Evolutionary conservation across 2,329 filamentous ascomycete species (phyloP).

Genomic region (Hypoxylon sp.): DNA sequence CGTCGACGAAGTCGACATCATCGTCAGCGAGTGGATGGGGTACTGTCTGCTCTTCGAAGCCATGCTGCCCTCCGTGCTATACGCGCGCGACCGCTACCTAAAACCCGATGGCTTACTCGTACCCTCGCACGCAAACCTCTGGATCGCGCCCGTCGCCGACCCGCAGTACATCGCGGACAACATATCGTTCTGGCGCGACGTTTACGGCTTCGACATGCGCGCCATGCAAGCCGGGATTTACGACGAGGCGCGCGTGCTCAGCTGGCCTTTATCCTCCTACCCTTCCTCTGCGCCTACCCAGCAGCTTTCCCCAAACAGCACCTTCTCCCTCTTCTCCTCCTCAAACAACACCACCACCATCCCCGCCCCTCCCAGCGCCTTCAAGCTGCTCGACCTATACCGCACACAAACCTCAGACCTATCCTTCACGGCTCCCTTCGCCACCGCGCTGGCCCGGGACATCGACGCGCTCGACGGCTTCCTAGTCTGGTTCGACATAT

Average conservation of each 20-base stretch:
- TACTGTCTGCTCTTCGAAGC: conserved; percentile 94
- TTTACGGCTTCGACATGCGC: conserved; percentile 96
- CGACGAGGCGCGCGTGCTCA: conserved; percentile 86
- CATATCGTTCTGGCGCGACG: conserved; percentile 88
- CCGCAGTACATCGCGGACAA: conserved; percentile 82
- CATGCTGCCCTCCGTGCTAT: conserved; percentile 94
- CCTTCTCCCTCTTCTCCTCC: conserved; percentile 8
- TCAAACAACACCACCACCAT: conserved; percentile 75
- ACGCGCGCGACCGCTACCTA: conserved; percentile 89
- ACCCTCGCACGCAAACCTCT: conserved; percentile 86
- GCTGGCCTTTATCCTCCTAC: conserved; percentile 63
- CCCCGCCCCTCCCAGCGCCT: conserved; percentile 73
- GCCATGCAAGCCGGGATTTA: conserved; percentile 88
- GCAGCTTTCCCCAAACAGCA: not conserved
- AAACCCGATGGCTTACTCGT: conserved; percentile 85
- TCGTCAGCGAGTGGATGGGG: conserved; percentile 98
- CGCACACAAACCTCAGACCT: conserved; percentile 79
- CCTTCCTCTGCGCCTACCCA: not conserved
- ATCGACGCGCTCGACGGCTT: conserved; percentile 86
- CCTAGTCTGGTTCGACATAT: conserved; percentile 93
- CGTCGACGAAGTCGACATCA: conserved; percentile 88
- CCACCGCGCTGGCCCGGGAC: conserved; percentile 71
- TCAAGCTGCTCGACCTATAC: conserved; percentile 84
- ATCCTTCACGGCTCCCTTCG: conserved; percentile 79
- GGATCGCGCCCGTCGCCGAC: conserved; percentile 85